A percentile compares a stretch with the other conserved stretches of the same genome.
Evolutionary conservation across 352 stramenopile genomes (phyloP).

Genomic region (Detonula confervacea): DNA sequence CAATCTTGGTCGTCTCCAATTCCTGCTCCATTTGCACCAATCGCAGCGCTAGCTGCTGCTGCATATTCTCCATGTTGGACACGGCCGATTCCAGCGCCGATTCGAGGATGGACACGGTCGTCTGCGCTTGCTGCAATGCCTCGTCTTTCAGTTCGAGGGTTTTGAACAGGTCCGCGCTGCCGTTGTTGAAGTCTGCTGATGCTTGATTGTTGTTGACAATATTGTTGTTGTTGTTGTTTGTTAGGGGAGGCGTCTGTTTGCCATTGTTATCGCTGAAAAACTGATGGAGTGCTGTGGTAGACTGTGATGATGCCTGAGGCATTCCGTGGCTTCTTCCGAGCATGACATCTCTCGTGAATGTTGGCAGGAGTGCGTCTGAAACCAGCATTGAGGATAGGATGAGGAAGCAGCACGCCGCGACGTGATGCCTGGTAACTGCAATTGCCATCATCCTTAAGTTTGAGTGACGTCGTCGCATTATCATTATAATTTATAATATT

Average conservation of each 20-base stretch:
- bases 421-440: background rate
- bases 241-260: background rate
- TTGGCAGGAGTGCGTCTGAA: background rate
- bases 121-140: constrained; percentile 44
- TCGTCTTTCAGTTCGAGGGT: constrained; percentile 49
- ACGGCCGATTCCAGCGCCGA: constrained; percentile 40
- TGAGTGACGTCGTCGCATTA: background rate
- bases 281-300: background rate
- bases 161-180: constrained; percentile 9
- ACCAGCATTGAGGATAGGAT: background rate
- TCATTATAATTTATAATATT: too few species aligned
- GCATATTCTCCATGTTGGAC: constrained; percentile 47
- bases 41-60: constrained; percentile 35
- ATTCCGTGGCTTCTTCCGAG: background rate
- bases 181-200: too few species aligned
- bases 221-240: constrained; percentile 7
- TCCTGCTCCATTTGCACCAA: constrained; percentile 33
- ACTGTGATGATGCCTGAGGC: background rate
- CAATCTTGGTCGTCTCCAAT: constrained; percentile 8
- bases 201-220: too few species aligned
- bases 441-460: constrained; percentile 2
- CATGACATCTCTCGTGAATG: background rate
- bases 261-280: constrained; percentile 27
- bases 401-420: background rate
- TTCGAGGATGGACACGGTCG: constrained; percentile 44